Evolutionary conservation across 1,139 yeast genomes (phyloP), one percentile per base, ranked within the genome.

Genomic region (Hyphopichia fennica): DNA sequence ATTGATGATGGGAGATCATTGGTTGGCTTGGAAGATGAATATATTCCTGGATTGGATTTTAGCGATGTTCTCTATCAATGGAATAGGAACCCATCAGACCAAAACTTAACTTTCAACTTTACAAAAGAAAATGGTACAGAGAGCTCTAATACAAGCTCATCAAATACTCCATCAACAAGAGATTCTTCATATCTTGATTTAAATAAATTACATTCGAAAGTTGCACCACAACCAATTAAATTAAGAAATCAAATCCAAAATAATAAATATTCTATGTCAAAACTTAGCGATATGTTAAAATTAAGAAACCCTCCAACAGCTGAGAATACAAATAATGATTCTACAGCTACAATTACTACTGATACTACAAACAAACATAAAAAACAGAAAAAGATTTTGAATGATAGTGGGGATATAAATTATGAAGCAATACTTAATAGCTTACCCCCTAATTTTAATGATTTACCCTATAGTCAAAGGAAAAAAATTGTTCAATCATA

Each of bases 391-490:
- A 23, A 31, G 41, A 50, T 39, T 51, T 47, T 39, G 41, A 30
- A 61, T 56, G 54, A 45, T 14, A 59, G 62, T 5, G 70, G 65
- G 13, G 72, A 62, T 27, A 48, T 64, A 20, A 63, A 66, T 46
- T 72, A 67, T 51, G 76, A 71, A 45, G 48, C 58, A 36, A 62
- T 75, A 22, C 51, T 73, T 16, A 66, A 63, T 44, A 67, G 75
- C 44, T 61, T 82, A 32, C 93, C 95, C 0, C 65, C 73, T 1
- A 77, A 84, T 53, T 86, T 83, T 55, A 69, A 74, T 39, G 80
- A 79, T 14, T 65, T 84, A 45, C 88, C 91, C 0, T 85, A 84
- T 56, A 81, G 87, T 4, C 87, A 83, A 53, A 66, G 95, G 36
- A 79, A 80, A 47, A 80, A 74, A 51, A 52, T 81, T 27, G 72